Evolutionary conservation across 2,329 filamentous ascomycete species (phyloP).

Genomic region (Hypoxylon sp.): DNA sequence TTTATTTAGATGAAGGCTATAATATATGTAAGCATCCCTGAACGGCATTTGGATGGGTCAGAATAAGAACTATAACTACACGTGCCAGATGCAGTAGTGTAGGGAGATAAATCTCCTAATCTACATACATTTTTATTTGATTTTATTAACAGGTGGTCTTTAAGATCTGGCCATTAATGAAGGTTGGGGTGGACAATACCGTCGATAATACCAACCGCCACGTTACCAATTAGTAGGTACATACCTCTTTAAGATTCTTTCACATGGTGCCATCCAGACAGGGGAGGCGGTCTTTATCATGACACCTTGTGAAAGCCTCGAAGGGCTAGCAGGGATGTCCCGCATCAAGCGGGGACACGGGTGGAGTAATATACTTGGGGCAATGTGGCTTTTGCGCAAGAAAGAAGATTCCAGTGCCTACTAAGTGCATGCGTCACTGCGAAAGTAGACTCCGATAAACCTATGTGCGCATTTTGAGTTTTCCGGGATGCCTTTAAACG

Average conservation of each 20-base stretch:
- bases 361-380: conserved; percentile 29
- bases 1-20: conserved; percentile 29
- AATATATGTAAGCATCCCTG: conserved; percentile 10
- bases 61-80: background rate
- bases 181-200: conserved; percentile 5
- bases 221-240: conserved; percentile 2
- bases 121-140: background rate
- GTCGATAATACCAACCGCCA: background rate
- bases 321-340: conserved; percentile 47
- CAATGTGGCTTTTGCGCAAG: conserved; percentile 43
- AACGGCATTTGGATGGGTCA: background rate
- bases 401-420: conserved; percentile 31
- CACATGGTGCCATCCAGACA: background rate
- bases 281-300: background rate
- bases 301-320: conserved; percentile 15
- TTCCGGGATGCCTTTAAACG: conserved; percentile 16
- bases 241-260: background rate
- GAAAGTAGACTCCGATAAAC: conserved; percentile 6
- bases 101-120: conserved; percentile 23
- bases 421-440: conserved; percentile 10
- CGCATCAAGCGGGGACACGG: conserved; percentile 40
- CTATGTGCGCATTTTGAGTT: conserved; percentile 11
- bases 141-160: conserved; percentile 9
- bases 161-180: conserved; percentile 20
- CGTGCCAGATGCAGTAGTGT: background rate